Percentiles rank a stretch among this genome's conserved stretches.
These are phyloP conservation scores for Hymenoscyphus albidus DNA, from an alignment of 2,329 filamentous ascomycete genomes.

Conservation along the genomic window DNA sequence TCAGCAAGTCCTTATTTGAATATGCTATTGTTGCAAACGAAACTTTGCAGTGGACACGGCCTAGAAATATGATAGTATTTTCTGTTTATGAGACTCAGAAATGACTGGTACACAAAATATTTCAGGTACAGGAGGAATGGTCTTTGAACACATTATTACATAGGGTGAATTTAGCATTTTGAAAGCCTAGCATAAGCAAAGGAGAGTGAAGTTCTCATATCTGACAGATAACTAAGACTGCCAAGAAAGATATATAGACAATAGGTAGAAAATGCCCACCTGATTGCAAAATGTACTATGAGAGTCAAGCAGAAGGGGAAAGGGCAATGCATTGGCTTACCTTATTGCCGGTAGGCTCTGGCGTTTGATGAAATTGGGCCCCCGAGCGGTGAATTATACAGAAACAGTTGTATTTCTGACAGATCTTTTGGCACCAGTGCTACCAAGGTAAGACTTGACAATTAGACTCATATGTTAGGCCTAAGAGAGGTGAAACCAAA, in stretches of 20 bases:
- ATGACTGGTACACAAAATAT: not conserved
- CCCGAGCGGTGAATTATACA: not conserved
- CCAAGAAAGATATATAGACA: not conserved
- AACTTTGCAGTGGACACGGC: not conserved
- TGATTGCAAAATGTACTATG: not conserved
- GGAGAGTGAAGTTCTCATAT: not conserved
- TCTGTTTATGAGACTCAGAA: not conserved
- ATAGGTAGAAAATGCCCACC: not conserved
- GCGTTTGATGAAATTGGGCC: not conserved
- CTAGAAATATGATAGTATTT: not conserved
- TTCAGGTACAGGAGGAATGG: too few relatives aligned
- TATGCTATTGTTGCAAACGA: not conserved
- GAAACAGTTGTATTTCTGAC: not conserved
- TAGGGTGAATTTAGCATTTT: not conserved
- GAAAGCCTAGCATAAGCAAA: not conserved
- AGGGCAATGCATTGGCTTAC: not conserved
- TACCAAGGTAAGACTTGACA: not conserved
- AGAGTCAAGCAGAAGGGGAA: not conserved
- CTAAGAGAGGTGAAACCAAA: not conserved
- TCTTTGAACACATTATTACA: not conserved
- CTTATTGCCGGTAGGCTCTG: not conserved
- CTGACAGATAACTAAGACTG: not conserved
- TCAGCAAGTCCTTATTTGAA: not conserved
- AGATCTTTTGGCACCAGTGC: not conserved
- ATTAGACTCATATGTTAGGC: not conserved